These are phyloP conservation scores for Coprinopsis sp. DNA, from an alignment of 768 basidiomycete genomes.

Conservation along the genomic window DNA sequence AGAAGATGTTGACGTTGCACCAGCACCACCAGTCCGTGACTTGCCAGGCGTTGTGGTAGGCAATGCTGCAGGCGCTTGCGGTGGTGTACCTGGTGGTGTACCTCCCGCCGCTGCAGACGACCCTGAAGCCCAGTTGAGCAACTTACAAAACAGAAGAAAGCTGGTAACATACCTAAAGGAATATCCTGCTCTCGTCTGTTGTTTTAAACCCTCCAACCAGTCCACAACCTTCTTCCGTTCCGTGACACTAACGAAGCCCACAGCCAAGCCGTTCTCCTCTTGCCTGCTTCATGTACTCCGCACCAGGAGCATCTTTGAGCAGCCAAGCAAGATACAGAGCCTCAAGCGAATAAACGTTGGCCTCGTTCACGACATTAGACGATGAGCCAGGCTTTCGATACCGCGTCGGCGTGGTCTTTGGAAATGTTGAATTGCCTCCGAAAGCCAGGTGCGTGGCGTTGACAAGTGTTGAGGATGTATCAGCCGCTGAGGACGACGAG, in stretches of 20 bases:
- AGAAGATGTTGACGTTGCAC: slow-evolving; percentile 35
- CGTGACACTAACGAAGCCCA: slow-evolving; percentile 79
- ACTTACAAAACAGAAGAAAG: not conserved
- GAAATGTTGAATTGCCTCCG: slow-evolving; percentile 44
- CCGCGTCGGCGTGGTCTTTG: slow-evolving; percentile 73
- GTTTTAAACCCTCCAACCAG: slow-evolving; percentile 64
- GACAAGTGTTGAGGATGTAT: slow-evolving; percentile 43
- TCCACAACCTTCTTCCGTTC: slow-evolving; percentile 85
- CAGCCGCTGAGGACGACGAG: slow-evolving; percentile 22
- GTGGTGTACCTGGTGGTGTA: slow-evolving; percentile 55
- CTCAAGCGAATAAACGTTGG: slow-evolving; percentile 74
- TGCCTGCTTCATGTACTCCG: slow-evolving; percentile 87
- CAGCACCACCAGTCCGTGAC: slow-evolving; percentile 6
- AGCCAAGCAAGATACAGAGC: slow-evolving; percentile 86
- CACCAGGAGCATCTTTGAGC: slow-evolving; percentile 63
- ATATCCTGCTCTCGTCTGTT: slow-evolving; percentile 6
- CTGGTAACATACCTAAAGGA: not conserved
- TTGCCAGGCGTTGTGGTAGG: slow-evolving; percentile 17
- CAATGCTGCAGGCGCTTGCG: slow-evolving; percentile 25
- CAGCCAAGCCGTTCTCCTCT: slow-evolving; percentile 67
- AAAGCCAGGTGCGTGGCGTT: slow-evolving; percentile 65
- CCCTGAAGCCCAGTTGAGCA: not conserved
- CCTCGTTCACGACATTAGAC: slow-evolving; percentile 13
- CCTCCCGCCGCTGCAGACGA: slow-evolving; percentile 17
- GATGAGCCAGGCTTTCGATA: slow-evolving; percentile 61